Evolutionary conservation across 495 filamentous ascomycete species (phyloP).

Genomic region (Penicillium odoratum): DNA sequence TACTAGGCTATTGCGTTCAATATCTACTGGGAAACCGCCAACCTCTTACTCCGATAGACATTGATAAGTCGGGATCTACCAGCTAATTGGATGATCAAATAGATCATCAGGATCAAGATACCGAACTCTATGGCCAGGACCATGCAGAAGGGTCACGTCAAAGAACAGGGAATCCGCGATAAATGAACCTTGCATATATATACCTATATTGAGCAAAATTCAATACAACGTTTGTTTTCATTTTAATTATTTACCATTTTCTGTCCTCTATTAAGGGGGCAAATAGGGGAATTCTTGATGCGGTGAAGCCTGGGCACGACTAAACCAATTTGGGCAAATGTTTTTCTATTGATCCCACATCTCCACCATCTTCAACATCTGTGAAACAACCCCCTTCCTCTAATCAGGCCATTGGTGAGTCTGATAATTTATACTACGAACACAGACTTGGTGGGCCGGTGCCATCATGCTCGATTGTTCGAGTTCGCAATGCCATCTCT

Average conservation of each 20-base stretch:
- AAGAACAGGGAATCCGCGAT: not conserved
- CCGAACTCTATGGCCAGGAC: not conserved
- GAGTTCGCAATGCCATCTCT: slow-evolving; percentile 44
- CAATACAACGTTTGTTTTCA: not conserved
- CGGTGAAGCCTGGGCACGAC: slow-evolving; percentile 27
- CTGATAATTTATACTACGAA: not conserved
- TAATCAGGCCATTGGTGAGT: slow-evolving; percentile 11
- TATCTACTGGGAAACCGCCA: no score
- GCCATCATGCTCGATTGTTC: slow-evolving; percentile 41
- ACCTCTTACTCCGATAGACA: not conserved
- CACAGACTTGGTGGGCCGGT: slow-evolving; percentile 15
- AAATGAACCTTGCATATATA: not conserved
- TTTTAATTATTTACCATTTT: no score
- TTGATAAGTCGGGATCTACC: not conserved
- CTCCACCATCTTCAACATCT: slow-evolving; percentile 3
- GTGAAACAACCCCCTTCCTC: not conserved
- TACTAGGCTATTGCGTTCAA: no score
- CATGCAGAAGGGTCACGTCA: not conserved
- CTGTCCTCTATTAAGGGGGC: no score
- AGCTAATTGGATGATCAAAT: not conserved
- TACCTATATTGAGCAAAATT: not conserved
- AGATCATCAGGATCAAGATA: not conserved
- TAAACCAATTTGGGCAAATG: slow-evolving; percentile 30
- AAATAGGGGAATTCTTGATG: slow-evolving; percentile 23
- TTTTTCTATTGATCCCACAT: slow-evolving; percentile 20